These are phyloP conservation scores for Podaxis mareebaensis DNA, from an alignment of 768 basidiomycete genomes.

Conservation along the genomic window DNA sequence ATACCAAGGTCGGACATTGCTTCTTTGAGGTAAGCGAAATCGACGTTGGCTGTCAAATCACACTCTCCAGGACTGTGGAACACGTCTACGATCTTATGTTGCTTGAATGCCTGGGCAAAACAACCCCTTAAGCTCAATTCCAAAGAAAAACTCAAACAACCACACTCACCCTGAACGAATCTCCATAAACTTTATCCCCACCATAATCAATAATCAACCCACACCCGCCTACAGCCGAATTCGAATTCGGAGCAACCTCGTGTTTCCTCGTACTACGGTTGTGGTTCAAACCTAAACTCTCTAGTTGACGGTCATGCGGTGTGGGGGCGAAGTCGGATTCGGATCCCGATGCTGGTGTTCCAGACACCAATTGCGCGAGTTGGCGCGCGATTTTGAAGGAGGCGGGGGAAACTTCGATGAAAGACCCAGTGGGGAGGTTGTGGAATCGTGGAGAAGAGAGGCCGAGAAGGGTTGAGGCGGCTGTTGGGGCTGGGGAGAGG, in stretches of 20 bases:
- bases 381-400: constrained; percentile 68
- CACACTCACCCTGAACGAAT: constrained; percentile 79
- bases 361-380: constrained; percentile 62
- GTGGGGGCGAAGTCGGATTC: constrained; percentile 1
- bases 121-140: background rate
- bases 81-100: constrained; percentile 81
- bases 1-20: constrained; percentile 66
- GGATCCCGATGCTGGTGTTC: background rate
- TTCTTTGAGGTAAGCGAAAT: constrained; percentile 87
- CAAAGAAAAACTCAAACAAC: background rate
- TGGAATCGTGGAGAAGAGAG: constrained; percentile 71
- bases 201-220: constrained; percentile 94
- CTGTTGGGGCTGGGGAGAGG: constrained; percentile 57
- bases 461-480: constrained; percentile 55
- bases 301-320: background rate
- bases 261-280: background rate
- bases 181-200: constrained; percentile 60
- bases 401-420: constrained; percentile 79
- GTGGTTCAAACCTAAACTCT: background rate
- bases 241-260: constrained; percentile 7
- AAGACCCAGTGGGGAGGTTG: constrained; percentile 63
- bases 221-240: constrained; percentile 41
- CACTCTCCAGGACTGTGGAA: constrained; percentile 85
- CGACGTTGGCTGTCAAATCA: constrained; percentile 96
- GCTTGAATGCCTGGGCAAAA: constrained; percentile 75